These are phyloP conservation scores for Piedraia hortae DNA, from an alignment of 2,329 filamentous ascomycete species.

Conservation along the genomic window DNA sequence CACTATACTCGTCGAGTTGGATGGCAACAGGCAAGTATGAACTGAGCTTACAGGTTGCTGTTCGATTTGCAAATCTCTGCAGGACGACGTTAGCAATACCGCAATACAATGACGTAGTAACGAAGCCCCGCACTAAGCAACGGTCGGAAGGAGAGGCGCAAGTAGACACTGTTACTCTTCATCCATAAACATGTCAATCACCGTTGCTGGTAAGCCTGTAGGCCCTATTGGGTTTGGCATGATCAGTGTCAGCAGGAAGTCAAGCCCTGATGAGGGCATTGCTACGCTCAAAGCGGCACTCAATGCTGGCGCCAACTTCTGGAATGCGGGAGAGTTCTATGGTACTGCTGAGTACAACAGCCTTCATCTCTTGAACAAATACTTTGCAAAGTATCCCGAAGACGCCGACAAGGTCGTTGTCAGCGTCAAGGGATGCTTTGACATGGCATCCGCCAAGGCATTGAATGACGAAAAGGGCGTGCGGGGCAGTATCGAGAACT, in stretches of 20 bases:
- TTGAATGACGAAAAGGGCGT: slow-evolving; percentile 15
- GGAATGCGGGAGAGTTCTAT: slow-evolving; percentile 20
- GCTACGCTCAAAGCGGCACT: slow-evolving; percentile 17
- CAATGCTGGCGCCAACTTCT: slow-evolving; percentile 15
- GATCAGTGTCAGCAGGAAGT: slow-evolving; percentile 15
- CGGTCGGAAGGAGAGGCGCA: no score
- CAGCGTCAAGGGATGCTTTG: slow-evolving; percentile 19
- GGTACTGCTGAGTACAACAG: slow-evolving; percentile 17
- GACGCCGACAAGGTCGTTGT: slow-evolving; percentile 21
- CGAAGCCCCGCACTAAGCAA: no score
- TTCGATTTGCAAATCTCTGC: no score
- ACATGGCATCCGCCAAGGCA: slow-evolving; percentile 9
- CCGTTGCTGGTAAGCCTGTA: slow-evolving; percentile 12
- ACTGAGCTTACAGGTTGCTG: no score
- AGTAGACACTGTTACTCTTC: no score
- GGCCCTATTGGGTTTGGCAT: slow-evolving; percentile 17
- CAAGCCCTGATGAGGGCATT: slow-evolving; percentile 12
- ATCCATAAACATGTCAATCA: slow-evolving; percentile 2
- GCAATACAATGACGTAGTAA: no score
- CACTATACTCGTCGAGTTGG: no score
- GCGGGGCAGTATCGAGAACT: slow-evolving; percentile 16
- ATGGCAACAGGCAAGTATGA: no score
- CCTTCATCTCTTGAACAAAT: slow-evolving; percentile 19
- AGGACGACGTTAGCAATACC: no score
- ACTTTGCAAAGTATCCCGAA: slow-evolving; percentile 22